A percentile compares a stretch with the other conserved stretches of the same genome.
Conservation (phyloP, 2,329 filamentous ascomycete genomes). For the Madurella fahalii region DNA sequence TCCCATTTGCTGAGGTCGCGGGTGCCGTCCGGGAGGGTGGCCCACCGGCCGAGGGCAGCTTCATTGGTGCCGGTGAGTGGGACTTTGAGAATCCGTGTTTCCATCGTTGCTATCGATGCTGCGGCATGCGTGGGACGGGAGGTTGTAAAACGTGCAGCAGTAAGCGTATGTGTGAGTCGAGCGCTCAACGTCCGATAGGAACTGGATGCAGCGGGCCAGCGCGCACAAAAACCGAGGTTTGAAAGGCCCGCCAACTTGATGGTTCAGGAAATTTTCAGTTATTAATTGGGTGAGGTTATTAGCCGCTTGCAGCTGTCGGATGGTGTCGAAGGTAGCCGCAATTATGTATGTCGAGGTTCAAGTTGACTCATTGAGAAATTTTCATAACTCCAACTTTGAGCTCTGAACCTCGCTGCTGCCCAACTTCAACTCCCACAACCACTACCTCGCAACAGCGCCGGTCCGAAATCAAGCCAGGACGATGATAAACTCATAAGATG, state of each 20-base stretch:
- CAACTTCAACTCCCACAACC: not conserved
- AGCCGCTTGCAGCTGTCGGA: too few species aligned
- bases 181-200: not conserved
- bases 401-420: not conserved
- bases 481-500: too few species aligned
- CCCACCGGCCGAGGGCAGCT: constrained; percentile 20
- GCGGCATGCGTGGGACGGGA: constrained; percentile 1
- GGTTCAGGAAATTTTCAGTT: not conserved
- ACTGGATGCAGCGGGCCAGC: constrained; percentile 18
- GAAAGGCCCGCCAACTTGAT: constrained; percentile 14
- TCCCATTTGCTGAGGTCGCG: constrained; percentile 41
- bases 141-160: constrained; percentile 1
- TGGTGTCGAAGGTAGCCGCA: not conserved
- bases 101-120: constrained; percentile 18
- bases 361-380: constrained; percentile 23
- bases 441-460: not conserved
- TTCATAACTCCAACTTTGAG: constrained; percentile 2
- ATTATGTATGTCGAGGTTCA: constrained; percentile 1
- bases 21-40: constrained; percentile 2
- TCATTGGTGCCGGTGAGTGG: constrained; percentile 16
- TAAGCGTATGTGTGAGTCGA: constrained; percentile 8
- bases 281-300: too few species aligned
- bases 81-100: constrained; percentile 29
- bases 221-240: constrained; percentile 8
- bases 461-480: not conserved